phyloP scores from a whole-genome alignment of 2,329 filamentous ascomycete genomes.

The Beauveria varroae region DNA sequence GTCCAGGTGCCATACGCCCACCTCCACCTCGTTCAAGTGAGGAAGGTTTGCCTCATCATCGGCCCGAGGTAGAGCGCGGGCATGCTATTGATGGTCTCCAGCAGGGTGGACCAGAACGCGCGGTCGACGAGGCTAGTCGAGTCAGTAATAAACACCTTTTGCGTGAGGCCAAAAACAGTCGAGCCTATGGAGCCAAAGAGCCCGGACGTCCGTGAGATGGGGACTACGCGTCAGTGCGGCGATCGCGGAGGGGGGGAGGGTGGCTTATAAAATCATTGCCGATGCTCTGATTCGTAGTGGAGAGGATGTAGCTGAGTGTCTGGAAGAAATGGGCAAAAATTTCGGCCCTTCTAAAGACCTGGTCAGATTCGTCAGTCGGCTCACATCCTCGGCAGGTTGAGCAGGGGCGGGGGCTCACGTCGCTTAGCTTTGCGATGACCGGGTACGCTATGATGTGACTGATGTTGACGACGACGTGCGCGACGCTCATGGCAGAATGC shows the following conservation, averaged over 20 bases:
- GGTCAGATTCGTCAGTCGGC: no score
- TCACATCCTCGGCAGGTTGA: no score
- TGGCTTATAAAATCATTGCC: slow-evolving; percentile 41
- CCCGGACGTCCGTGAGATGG: slow-evolving; percentile 32
- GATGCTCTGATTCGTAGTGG: no score
- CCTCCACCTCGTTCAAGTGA: slow-evolving; percentile 30
- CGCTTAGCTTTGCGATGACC: slow-evolving; percentile 52
- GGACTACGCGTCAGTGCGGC: no score
- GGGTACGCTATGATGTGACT: slow-evolving; percentile 48
- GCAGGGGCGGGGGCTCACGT: slow-evolving; percentile 26
- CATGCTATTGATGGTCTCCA: slow-evolving; percentile 35
- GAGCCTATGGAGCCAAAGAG: slow-evolving; percentile 56
- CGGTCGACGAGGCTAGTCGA: slow-evolving; percentile 53
- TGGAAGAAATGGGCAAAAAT: no score
- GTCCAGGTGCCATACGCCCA: slow-evolving; percentile 34
- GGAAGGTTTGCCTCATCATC: slow-evolving; percentile 26
- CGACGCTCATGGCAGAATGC: slow-evolving; percentile 42
- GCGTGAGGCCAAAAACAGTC: slow-evolving; percentile 25
- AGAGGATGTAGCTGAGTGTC: no score
- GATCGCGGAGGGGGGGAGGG: no score
- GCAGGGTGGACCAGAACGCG: slow-evolving; percentile 51
- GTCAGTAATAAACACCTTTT: slow-evolving; percentile 51
- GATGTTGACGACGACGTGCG: slow-evolving; percentile 39
- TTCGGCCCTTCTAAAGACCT: no score
- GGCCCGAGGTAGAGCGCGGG: slow-evolving; percentile 25